Evolutionary conservation across 345 rosid species (phyloP), one percentile per base, ranked within the genome.

Genomic region (Gossypium ekmanianum): DNA sequence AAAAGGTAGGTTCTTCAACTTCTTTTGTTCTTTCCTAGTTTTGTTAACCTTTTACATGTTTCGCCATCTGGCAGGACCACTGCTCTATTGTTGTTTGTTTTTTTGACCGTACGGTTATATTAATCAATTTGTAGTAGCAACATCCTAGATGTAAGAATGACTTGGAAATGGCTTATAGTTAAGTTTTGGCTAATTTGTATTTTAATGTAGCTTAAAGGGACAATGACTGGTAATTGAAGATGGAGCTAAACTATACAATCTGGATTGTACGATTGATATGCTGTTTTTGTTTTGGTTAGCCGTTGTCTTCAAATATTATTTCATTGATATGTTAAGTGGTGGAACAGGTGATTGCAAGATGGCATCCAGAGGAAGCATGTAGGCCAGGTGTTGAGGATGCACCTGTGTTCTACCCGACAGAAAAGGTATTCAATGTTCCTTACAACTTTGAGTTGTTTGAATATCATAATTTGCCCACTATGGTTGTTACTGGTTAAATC

Each of bases 321-420:
- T 78, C 74, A 64, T 69, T 76, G 62, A 75, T 75, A 59, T 39
- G 63, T 65, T 29, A 78, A 27, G 39, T 54, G 76, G 75, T 75
- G 71, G 68, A 76, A 75, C 85, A 96, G 99, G 94, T 90, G 61
- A 81, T 22, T 71, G 92, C 95, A 52, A 92, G 84, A 82, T 96
- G 99, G 99, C 84, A 43, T 63, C 93, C 94, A n/a, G 97, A 88
- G 72, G 87, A 74, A 78, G 84, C 95, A 73, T 74, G 82, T 52
- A 90, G 86, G 85, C 97, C 94, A 75, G 88, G 83, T 54, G 78
- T 96, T 76, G 93, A 87, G 83, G 92, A 92, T 65, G 91, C 92
- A 73, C 99, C 98, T 64, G 89, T 88, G 70, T 96, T 96, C 85
- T 88, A 92, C 84, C 99, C 99, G 0, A 92, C 85, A 8, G 97